Conservation (phyloP, 345 rosid species). For the Pelargonium nanum region DNA sequence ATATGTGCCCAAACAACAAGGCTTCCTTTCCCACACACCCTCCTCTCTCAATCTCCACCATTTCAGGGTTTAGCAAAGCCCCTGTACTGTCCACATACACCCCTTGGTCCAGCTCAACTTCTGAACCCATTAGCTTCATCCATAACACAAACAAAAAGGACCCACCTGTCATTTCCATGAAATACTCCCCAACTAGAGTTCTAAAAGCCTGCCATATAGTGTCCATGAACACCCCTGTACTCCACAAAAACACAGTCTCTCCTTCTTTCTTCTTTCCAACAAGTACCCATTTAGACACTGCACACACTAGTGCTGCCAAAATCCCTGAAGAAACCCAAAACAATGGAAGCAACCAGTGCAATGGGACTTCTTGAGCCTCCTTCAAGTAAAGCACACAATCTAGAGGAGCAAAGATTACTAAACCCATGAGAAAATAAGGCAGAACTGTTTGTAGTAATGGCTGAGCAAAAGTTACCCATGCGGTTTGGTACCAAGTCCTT, state of each 20-base stretch:
- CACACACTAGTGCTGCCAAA: conserved; percentile 32
- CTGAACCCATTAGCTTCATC: conserved; percentile 56
- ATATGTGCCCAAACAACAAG: conserved; percentile 47
- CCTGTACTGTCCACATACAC: conserved; percentile 50
- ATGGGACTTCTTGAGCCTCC: conserved; percentile 17
- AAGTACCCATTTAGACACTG: conserved; percentile 38
- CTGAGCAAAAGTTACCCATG: conserved; percentile 40
- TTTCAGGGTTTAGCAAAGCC: conserved; percentile 49
- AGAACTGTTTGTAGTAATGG: conserved; percentile 46
- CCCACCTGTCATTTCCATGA: conserved; percentile 47
- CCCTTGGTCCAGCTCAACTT: conserved; percentile 31
- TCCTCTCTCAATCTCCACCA: conserved; percentile 48
- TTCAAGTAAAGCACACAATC: conserved; percentile 21
- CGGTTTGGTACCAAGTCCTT: conserved; percentile 39
- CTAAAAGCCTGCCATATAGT: conserved; percentile 53
- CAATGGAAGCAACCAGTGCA: conserved; percentile 40
- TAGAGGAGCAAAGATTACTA: conserved; percentile 29
- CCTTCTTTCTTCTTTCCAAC: conserved; percentile 54
- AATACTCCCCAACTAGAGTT: conserved; percentile 44
- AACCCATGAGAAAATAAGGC: conserved; percentile 42
- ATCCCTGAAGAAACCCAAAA: conserved; percentile 43
- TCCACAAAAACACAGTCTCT: conserved; percentile 37
- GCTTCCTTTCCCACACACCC: conserved; percentile 48
- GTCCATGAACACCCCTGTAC: conserved; percentile 42
- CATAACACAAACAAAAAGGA: conserved; percentile 28